These are phyloP conservation scores for Ganoderma lingzhi DNA, from an alignment of 1,284 basidiomycete genomes.

Conservation along the genomic window DNA sequence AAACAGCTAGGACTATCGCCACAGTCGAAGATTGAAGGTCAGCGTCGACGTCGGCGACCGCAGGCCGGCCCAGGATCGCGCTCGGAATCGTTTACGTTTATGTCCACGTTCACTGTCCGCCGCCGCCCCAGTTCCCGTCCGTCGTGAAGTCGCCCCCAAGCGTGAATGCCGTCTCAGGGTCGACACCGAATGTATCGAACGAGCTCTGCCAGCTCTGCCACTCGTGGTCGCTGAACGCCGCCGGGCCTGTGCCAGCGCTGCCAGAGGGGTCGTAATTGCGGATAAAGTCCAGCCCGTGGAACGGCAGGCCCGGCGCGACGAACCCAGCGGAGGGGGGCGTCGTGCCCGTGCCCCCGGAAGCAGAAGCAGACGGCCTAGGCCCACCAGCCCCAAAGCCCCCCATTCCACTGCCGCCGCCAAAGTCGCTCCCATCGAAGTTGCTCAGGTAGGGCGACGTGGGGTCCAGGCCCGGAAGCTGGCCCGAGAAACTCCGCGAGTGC, in stretches of 20 bases:
- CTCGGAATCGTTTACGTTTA: not conserved
- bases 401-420: constrained; percentile 41
- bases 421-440: constrained; percentile 48
- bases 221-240: constrained; percentile 55
- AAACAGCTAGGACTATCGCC: not conserved
- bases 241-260: constrained; percentile 13
- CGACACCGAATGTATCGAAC: constrained; percentile 77
- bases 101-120: constrained; percentile 14
- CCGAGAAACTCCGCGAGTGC: constrained; percentile 31
- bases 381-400: constrained; percentile 43
- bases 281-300: constrained; percentile 81
- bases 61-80: constrained; percentile 1
- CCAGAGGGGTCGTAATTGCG: constrained; percentile 64
- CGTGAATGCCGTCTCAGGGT: constrained; percentile 78
- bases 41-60: not conserved
- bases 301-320: constrained; percentile 74
- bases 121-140: constrained; percentile 33
- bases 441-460: constrained; percentile 47
- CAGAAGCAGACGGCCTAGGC: not conserved
- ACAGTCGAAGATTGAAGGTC: not conserved
- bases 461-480: constrained; percentile 56
- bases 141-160: constrained; percentile 47
- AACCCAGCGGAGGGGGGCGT: constrained; percentile 69
- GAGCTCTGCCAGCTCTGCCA: constrained; percentile 72
- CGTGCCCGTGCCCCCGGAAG: constrained; percentile 58